Conservation (phyloP, 768 basidiomycete species). For the Crepidotus variabilis region DNA sequence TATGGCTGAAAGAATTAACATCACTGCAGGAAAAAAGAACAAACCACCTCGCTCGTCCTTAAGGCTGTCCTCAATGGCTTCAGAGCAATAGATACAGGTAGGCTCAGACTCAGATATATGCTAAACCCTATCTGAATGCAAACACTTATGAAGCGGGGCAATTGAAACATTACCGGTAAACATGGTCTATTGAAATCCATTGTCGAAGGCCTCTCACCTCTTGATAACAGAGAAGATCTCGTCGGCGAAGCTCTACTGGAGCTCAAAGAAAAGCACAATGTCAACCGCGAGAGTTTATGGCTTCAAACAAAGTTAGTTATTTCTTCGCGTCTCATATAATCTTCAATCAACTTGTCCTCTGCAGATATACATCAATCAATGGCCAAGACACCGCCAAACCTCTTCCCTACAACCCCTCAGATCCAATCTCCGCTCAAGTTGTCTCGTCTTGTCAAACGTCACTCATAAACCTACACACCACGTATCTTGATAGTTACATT, state of each 20-base stretch:
- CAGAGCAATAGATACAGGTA: conserved; percentile 80
- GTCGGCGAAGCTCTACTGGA: conserved; percentile 70
- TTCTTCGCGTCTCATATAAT: background rate
- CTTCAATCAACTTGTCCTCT: background rate
- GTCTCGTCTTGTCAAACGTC: conserved; percentile 58
- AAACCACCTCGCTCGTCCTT: conserved; percentile 63
- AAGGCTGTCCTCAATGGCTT: conserved; percentile 75
- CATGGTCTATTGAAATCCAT: background rate
- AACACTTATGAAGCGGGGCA: conserved; percentile 49
- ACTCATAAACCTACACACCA: conserved; percentile 63
- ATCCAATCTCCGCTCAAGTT: conserved; percentile 57
- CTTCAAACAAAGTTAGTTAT: conserved; percentile 72
- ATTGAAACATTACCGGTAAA: conserved; percentile 67
- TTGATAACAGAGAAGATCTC: conserved; percentile 59
- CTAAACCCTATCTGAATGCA: background rate
- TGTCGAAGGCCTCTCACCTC: background rate
- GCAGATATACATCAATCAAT: conserved; percentile 66
- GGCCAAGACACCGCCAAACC: conserved; percentile 73
- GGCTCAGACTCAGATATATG: conserved; percentile 9
- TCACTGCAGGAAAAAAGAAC: conserved; percentile 66
- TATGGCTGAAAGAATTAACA: conserved; percentile 1
- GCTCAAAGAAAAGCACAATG: conserved; percentile 51
- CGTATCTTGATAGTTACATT: conserved; percentile 75
- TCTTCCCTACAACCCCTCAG: conserved; percentile 65
- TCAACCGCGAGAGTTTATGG: conserved; percentile 68